Evolutionary conservation across 257 asterid genomes (phyloP).

Genomic region (Oldenlandia corymbosa): DNA sequence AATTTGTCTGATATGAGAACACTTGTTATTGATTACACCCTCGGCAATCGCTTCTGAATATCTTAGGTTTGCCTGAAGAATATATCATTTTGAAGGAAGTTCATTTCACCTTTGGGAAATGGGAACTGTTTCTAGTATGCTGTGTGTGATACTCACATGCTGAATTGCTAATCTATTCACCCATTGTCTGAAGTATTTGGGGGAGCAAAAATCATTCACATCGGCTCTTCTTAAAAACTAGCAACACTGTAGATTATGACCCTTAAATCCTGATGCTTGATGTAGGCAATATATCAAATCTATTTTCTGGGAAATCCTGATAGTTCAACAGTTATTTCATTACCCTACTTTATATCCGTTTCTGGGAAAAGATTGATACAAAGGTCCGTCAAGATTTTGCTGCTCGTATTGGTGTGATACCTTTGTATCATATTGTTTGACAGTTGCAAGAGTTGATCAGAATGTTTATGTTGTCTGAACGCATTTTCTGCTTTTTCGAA

Average conservation of each 20-base stretch:
- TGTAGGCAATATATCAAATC: not conserved
- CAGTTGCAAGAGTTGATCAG: not conserved
- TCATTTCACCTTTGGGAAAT: not conserved
- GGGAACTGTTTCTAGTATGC: not conserved
- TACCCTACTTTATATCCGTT: too few relatives aligned
- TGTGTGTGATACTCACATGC: too few relatives aligned
- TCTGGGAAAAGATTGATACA: not conserved
- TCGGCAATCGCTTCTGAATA: not conserved
- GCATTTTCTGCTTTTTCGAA: not conserved
- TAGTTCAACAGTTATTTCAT: not conserved
- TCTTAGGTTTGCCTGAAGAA: not conserved
- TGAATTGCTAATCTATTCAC: not conserved
- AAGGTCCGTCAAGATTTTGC: too few relatives aligned
- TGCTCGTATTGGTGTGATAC: not conserved
- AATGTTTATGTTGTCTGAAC: conserved; percentile 3
- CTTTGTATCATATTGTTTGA: not conserved
- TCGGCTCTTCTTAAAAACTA: not conserved
- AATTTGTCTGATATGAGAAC: not conserved
- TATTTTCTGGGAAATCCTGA: not conserved
- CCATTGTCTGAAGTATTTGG: not conserved
- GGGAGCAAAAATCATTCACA: not conserved
- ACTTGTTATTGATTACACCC: not conserved
- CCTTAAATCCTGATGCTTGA: not conserved
- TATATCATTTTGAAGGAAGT: not conserved
- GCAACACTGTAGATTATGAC: not conserved